Conservation (phyloP, 2,329 filamentous ascomycete genomes). For the Ophiostoma piceae region DNA sequence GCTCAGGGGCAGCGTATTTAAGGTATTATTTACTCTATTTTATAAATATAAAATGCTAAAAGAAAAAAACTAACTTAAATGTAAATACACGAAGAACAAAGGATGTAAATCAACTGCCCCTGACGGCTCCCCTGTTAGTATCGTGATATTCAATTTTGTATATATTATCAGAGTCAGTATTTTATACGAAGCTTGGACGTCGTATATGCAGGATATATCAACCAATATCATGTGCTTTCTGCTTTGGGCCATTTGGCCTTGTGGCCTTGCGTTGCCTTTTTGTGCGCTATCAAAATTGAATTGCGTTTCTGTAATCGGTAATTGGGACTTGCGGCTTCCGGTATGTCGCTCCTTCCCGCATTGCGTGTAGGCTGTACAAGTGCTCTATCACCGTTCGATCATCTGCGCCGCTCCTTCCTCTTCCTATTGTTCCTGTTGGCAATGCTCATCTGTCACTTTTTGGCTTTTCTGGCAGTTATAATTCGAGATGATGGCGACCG, state of each 20-base stretch:
- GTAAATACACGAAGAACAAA: background rate
- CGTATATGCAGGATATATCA: background rate
- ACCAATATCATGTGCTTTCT: background rate
- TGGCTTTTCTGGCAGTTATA: background rate
- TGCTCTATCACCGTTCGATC: background rate
- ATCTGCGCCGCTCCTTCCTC: background rate
- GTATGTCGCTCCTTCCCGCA: background rate
- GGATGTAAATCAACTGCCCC: slow-evolving; percentile 8
- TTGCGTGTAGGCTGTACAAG: background rate
- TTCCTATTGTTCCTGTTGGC: background rate
- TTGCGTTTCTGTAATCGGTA: background rate
- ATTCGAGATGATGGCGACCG: background rate
- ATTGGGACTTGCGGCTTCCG: background rate
- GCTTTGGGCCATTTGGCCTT: background rate
- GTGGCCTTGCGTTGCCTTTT: background rate
- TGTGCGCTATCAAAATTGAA: background rate
- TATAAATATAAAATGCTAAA: background rate
- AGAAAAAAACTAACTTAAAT: background rate
- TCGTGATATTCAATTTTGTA: background rate
- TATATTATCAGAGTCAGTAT: background rate
- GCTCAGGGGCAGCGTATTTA: background rate
- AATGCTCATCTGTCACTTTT: background rate
- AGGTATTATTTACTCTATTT: background rate
- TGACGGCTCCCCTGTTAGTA: slow-evolving; percentile 6
- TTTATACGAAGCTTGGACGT: slow-evolving; percentile 3